Base-by-base conservation (phyloP, 225 moss, liverwort and hornwort species). In the Physcomitrellopsis africana region DNA sequence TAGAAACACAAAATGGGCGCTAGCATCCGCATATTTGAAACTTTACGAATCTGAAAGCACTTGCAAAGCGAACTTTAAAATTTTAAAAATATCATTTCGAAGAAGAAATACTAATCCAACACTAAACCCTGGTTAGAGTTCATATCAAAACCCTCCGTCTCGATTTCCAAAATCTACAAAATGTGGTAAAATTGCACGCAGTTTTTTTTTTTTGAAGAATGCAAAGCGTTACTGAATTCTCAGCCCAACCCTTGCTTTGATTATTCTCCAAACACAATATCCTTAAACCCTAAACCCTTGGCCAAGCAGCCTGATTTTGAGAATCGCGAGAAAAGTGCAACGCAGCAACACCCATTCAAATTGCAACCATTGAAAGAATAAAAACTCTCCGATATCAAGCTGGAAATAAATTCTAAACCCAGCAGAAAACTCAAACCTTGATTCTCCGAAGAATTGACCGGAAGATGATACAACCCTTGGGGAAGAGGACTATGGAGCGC, bases 241-340 rank as follows among this genome's bases (percentile, higher is more conserved):
- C 43, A 24, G 7, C 1, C 5, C 15, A 3, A 11, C 1, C 11
- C 45, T 9, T 17, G 27, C 51, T 3, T 29, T 2, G 32, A 37
- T 37, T 37, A 7, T 37, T 0, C 32, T 37, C 32, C 32, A 37
- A 37, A 37, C 3, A 37, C 20, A 14, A 61, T 1, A 7, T 0
- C 48, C 73, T 43, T 59, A 70, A 70, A 65, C 70, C 77, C 67
- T 61, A 41, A 61, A 9, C 47, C 65, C 43, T 49, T 45, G 43
- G 67, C 60, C 68, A 59, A 15, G 32, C 2, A 37, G 32, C 7
- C 32, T 37, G 7, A 37, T 37, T 7, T 37, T 7, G 7, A 37
- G 32, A 37, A 37, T 37, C 32, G 7, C 32, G 32, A 12, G 67
- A 57, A 72, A 52, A 37, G 32, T 63, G 51, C 56, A 26, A 76